These are phyloP conservation scores for Lepiota brunneoincarnata DNA, from an alignment of 768 basidiomycete species.

Conservation along the genomic window DNA sequence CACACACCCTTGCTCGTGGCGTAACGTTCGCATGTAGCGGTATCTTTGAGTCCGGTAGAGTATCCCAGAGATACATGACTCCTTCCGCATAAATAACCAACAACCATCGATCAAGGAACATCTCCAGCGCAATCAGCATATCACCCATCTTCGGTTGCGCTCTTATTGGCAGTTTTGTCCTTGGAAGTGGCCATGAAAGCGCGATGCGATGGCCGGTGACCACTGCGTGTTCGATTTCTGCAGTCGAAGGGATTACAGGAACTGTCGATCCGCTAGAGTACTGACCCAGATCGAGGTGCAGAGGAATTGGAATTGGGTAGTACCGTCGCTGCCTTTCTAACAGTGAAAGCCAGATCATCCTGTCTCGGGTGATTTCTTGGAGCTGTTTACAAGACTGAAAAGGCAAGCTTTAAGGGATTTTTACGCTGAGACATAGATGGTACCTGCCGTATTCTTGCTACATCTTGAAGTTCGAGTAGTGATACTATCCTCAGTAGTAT, in stretches of 20 bases:
- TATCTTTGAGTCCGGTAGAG: constrained; percentile 9
- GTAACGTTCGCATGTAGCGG: constrained; percentile 7
- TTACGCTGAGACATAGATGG: not conserved
- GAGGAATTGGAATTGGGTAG: constrained; percentile 3
- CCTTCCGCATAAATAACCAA: constrained; percentile 42
- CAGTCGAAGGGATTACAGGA: not conserved
- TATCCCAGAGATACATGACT: constrained; percentile 41
- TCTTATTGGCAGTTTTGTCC: not conserved
- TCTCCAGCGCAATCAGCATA: constrained; percentile 33
- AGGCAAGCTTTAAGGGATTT: not conserved
- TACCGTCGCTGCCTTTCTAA: not conserved
- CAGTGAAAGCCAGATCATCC: not conserved
- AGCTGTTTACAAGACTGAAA: constrained; percentile 4
- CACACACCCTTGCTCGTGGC: constrained; percentile 10
- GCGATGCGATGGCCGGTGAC: constrained; percentile 5
- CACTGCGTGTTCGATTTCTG: constrained; percentile 6
- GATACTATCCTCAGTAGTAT: constrained; percentile 4
- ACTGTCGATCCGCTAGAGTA: not conserved
- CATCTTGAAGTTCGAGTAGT: constrained; percentile 3
- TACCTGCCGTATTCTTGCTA: constrained; percentile 12
- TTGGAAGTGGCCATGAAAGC: not conserved
- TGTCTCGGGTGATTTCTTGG: constrained; percentile 5
- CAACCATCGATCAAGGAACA: constrained; percentile 47
- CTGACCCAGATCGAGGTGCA: not conserved
- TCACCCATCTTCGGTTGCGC: not conserved